A percentile compares a stretch with the other conserved stretches of the same genome.
Evolutionary conservation across 805 yeast genomes (phyloP).

Genomic region (Isabelozyma gotoi): DNA sequence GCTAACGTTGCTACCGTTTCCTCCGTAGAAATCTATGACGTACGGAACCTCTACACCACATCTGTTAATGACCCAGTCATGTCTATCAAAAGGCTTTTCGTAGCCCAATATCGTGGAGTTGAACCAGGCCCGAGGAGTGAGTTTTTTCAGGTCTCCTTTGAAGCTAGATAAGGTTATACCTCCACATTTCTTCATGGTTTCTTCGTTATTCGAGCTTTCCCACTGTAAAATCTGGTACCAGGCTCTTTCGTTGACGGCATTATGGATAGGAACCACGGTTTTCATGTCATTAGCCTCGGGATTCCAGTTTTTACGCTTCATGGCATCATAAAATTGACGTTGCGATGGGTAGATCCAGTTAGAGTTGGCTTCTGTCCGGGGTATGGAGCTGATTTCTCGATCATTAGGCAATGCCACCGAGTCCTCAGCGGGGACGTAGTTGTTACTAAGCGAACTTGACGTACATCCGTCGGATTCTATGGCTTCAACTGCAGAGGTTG

Average conservation of each 20-base stretch:
- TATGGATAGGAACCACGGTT: slow-evolving; percentile 90
- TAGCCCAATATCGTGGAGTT: slow-evolving; percentile 66
- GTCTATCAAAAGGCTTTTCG: slow-evolving; percentile 89
- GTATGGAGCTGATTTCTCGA: slow-evolving; percentile 78
- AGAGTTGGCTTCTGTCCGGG: slow-evolving; percentile 58
- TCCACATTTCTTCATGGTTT: slow-evolving; percentile 56
- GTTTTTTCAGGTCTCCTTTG: slow-evolving; percentile 80
- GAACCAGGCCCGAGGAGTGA: slow-evolving; percentile 82
- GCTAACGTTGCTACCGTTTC: slow-evolving; percentile 48
- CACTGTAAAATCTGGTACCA: slow-evolving; percentile 83
- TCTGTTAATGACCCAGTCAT: slow-evolving; percentile 87
- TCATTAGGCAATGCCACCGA: slow-evolving; percentile 57
- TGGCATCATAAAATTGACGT: slow-evolving; percentile 91
- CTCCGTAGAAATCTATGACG: slow-evolving; percentile 85
- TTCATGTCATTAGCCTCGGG: slow-evolving; percentile 83
- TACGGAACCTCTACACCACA: slow-evolving; percentile 85
- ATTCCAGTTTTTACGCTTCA: slow-evolving; percentile 86
- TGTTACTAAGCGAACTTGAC: slow-evolving; percentile 40
- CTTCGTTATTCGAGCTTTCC: slow-evolving; percentile 66
- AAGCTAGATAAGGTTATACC: slow-evolving; percentile 83
- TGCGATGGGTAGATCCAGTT: slow-evolving; percentile 97
- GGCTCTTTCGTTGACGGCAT: slow-evolving; percentile 88
- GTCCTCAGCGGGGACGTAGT: slow-evolving; percentile 19
- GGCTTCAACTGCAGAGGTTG: slow-evolving; percentile 33
- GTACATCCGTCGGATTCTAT: slow-evolving; percentile 46